Base-by-base conservation (phyloP, 805 yeast genomes). In the Ogataea thermomethanolica region DNA sequence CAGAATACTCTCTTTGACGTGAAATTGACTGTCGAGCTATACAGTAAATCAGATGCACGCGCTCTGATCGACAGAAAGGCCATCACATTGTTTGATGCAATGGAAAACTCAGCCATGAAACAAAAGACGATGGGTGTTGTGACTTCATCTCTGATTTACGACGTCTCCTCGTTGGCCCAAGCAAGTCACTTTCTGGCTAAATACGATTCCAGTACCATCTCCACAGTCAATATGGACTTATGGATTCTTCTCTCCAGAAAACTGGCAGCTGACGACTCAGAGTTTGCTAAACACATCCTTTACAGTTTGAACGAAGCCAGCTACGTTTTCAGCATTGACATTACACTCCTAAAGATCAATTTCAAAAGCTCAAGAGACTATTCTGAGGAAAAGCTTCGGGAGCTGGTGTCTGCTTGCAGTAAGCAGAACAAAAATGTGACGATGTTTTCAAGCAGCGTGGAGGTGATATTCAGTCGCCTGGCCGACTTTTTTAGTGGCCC, bases 11-110 rank as follows among this genome's bases (percentile, higher is more conserved):
- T 58, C 4, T 46, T 47, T n/a, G 55, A 54, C 21, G 44, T 59
- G 6, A 51, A 54, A 24, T 55, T 63, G 26, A 62, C 69, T 0
- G 56, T 65, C 7, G 68, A 66, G 25, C 43, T 75, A 8, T 51
- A 73, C 15, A 64, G 62, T 21, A 62, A 64, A 40, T 60, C 72
- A n/a, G 81, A 76, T 40, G 64, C 73, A 3, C 59, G 84, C 45
- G 64, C 69, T 0, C 57, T 74, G 3, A 58, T 77, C 3, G 79
- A 76, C 44, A 64, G 66, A 25, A 66, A 70, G 39, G 57, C 73
- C 1, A 65, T 60, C 20, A 43, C 54, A 3, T 23, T 61, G 4
- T 51, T 59, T 37, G 65, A 61, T 43, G 57, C 58, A 10, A 27
- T 50, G 11, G 12, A 11, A 6, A 41, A 32, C 7, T 29, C 41